Percentiles rank a stretch among this genome's conserved stretches.
Conservation (phyloP, 2,329 filamentous ascomycete genomes). For the Microsporum audouinii region DNA sequence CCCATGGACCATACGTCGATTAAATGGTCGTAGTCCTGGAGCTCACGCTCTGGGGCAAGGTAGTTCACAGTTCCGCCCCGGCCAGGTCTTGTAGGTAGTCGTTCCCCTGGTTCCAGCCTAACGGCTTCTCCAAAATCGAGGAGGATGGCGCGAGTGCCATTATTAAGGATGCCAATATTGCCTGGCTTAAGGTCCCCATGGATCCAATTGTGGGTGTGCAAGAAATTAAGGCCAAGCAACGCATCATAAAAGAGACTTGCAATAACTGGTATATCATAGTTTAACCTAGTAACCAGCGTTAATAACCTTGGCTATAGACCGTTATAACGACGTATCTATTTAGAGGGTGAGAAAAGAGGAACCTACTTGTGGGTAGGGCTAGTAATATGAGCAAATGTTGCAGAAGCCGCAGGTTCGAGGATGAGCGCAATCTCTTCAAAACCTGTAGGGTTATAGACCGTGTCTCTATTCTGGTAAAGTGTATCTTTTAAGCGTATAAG, state of each 20-base stretch:
- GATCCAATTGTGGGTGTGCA: constrained; percentile 5
- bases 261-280: not conserved
- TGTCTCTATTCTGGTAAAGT: not conserved
- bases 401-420: not conserved
- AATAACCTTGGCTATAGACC: not conserved
- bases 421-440: not conserved
- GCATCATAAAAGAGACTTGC: not conserved
- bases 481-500: not conserved
- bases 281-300: not conserved
- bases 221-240: not conserved
- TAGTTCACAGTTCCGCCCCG: not conserved
- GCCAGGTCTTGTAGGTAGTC: not conserved
- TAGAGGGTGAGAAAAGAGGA: not conserved
- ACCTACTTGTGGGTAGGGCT: not conserved
- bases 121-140: not conserved
- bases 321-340: not conserved
- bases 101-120: not conserved
- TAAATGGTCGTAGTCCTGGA: not conserved
- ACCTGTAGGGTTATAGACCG: not conserved
- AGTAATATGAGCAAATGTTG: not conserved
- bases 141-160: not conserved
- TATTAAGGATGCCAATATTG: not conserved
- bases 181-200: constrained; percentile 3
- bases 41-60: constrained; percentile 3
- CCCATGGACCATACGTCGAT: constrained; percentile 4